These are phyloP conservation scores for Candida tammaniensis DNA, from an alignment of 805 yeast genomes.

Conservation along the genomic window DNA sequence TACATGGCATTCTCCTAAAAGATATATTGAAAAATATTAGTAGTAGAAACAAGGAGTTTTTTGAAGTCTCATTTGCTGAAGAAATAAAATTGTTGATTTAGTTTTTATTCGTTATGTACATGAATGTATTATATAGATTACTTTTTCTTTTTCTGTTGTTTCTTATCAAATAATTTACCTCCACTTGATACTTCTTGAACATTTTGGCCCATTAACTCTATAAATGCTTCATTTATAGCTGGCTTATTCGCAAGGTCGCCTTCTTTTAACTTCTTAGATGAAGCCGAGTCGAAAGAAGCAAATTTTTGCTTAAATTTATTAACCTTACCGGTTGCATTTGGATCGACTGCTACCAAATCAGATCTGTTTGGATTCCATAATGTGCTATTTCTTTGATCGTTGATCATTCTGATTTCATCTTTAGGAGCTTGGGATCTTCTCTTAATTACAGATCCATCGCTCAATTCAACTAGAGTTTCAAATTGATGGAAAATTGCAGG, in stretches of 20 bases:
- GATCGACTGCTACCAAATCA: slow-evolving; percentile 69
- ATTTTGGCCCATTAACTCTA: slow-evolving; percentile 59
- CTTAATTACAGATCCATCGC: slow-evolving; percentile 87
- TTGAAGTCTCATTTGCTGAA: not conserved
- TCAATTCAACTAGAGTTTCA: slow-evolving; percentile 81
- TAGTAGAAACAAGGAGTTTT: not conserved
- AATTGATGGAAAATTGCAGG: slow-evolving; percentile 93
- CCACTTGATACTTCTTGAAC: slow-evolving; percentile 55
- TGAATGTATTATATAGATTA: slow-evolving; percentile 2
- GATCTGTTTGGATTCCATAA: slow-evolving; percentile 88
- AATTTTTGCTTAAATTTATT: slow-evolving; percentile 71
- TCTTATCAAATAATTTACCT: slow-evolving; percentile 49
- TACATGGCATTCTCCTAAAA: slow-evolving; percentile 21
- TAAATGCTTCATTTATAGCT: slow-evolving; percentile 42
- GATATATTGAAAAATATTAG: slow-evolving; percentile 10
- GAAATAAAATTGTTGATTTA: not conserved
- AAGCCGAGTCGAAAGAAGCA: slow-evolving; percentile 31
- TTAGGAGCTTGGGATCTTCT: slow-evolving; percentile 88
- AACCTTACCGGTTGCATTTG: slow-evolving; percentile 81
- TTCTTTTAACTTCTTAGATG: slow-evolving; percentile 15
- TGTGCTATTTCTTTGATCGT: slow-evolving; percentile 83
- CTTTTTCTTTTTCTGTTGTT: slow-evolving; percentile 40
- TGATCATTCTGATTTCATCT: slow-evolving; percentile 77
- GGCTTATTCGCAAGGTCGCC: slow-evolving; percentile 9
- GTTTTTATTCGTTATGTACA: slow-evolving; percentile 5